Evolutionary conservation across 441 rosid genomes (phyloP), one percentile per base, ranked within the genome.

Genomic region (Croton laevigatus): DNA sequence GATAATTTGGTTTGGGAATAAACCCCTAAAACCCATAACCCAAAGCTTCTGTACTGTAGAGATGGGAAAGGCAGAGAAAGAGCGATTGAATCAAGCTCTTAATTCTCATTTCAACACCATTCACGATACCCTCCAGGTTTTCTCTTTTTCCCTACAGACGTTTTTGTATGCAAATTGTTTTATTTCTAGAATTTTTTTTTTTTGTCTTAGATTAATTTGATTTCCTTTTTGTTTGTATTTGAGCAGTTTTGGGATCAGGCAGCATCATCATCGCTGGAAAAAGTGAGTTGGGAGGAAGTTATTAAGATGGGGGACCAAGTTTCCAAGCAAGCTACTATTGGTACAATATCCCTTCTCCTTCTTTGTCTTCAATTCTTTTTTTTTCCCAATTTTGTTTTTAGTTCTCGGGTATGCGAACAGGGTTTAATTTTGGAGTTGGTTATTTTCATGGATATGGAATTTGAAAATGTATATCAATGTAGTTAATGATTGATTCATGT

Each of bases 251-350:
- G 90, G 81, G 86, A 86, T 73, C 84, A 83, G 62, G 57, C 79
- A 55, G 82, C 89, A 54, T 53, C 91, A 65, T 66, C 86, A 4
- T 85, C 86, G 48, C 69, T 80, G 46, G 86, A 89, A 42, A 85
- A 83, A 84, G 80, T 82, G 58, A 80, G 72, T 74, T 91, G 97
- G 98, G 84, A 70, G 23, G 93, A 90, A 65, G 95, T 87, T 75
- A 71, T 85, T 45, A 90, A 88, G 79, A 81, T 88, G 92, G 92
- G 89, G 34, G 97, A 89, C 32, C 89, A 86, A 55, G 89, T 90
- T 67, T 89, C 92, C 74, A 90, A 87, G 79, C 91, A 91, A 86
- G 97, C 97, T 76, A 91, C 98, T 59, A 81, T 86, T 67, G 94
- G 98, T 91, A 79, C 37, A 19, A 14, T 68, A 51, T 34, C 14